Base-by-base conservation (phyloP, 495 filamentous ascomycete genomes). In the Aspergillus kassunensis region DNA sequence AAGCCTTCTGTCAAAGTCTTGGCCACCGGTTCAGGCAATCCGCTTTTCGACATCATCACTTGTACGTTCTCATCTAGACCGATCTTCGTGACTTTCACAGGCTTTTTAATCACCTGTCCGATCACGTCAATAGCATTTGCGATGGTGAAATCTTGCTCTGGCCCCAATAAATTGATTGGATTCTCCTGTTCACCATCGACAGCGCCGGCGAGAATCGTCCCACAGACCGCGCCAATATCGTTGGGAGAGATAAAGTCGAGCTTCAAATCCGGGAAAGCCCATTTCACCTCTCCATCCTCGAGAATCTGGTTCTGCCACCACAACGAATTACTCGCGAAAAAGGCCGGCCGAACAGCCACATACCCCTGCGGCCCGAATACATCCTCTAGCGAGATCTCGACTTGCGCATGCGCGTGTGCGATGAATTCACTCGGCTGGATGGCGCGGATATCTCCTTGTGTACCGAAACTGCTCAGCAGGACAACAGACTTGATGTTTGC, bases 401-500 rank as follows among this genome's bases (percentile, higher is more conserved):
- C 59, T 35, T 65, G 65, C 6, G 63, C 67, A 33, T 70, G 67
- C 8, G 16, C 16, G n/a, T 58, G 65, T 2, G 53, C 33, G n/a
- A 68, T 62, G 10, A 60, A 15, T 4, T 65, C 46, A 0, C 5
- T 36, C 2, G 53, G 51, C 4, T 40, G 4, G 4, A 68, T 39
- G 9, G 43, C 31, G 10, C 37, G 24, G 2, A 56, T n/a, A 12
- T 68, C 61, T 2, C 57, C 57, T n/a, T 37, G 8, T 6, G 67
- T 47, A 25, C 20, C 44, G 10, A 49, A 49, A 35, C 61, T 68
- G 56, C 65, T 67, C 36, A 70, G 39, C 18, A 68, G 61, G 12
- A 70, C 65, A 16, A 70, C 61, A 21, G 39, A 56, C 20, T 67
- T 45, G 35, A 70, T 58, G 1, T 63, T 63, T 1, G 59, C 54